Evolutionary conservation across 768 basidiomycete genomes (phyloP), one percentile per base, ranked within the genome.

Genomic region (Rhodosporidiobolus odoratus): DNA sequence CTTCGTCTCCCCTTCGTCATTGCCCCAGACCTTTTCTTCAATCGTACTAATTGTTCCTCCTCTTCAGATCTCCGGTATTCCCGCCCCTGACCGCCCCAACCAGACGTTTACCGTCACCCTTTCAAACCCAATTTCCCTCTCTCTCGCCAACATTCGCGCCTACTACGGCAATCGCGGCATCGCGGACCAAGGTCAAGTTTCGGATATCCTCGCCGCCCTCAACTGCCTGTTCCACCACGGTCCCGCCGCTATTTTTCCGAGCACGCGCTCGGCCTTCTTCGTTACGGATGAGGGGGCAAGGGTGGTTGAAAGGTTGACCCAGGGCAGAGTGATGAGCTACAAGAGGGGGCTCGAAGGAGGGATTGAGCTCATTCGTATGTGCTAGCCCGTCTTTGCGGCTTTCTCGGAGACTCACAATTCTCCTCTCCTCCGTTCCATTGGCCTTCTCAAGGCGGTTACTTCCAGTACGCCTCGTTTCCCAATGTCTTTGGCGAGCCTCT

Each of bases 401-500:
- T n/a, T n/a, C n/a, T n/a, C n/a, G n/a, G n/a, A n/a, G n/a, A n/a
- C n/a, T n/a, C n/a, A n/a, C n/a, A n/a, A n/a, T n/a, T n/a, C n/a
- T n/a, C n/a, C n/a, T n/a, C n/a, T n/a, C n/a, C n/a, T n/a, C n/a
- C n/a, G n/a, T n/a, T n/a, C n/a, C n/a, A n/a, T n/a, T n/a, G n/a
- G n/a, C n/a, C n/a, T n/a, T n/a, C n/a, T n/a, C n/a, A n/a, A 61
- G 41, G 63, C 2, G 63, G 63, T 6, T 64, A 34, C 53, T 64
- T 56, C 34, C 13, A 56, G 53, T 64, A 15, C 34, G 60, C 27
- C 23, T 7, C 43, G 8, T 7, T 13, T n/a, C 27, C 27, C 23
- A 12, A 13, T n/a, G 9, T 50, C 48, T 8, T 50, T n/a, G 52
- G 12, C 19, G 12, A 23, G 23, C 30, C 52, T 27, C 15, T 32